These are phyloP conservation scores for Linnemannia exigua DNA, from an alignment of 192 early-diverging fungal genomes.

Conservation along the genomic window DNA sequence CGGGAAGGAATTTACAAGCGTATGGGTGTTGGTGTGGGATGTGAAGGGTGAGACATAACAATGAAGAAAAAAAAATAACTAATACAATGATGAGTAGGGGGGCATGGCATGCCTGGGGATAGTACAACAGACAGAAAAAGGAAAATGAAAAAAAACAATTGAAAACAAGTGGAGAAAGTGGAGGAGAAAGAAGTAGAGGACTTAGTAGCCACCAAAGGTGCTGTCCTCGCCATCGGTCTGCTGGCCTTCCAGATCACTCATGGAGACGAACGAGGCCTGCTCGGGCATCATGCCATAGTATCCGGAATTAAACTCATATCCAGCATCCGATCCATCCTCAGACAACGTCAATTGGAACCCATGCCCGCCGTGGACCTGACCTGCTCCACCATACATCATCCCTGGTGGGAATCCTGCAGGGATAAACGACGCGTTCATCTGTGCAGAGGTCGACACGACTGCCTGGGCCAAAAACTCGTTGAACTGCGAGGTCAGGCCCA, in stretches of 20 bases:
- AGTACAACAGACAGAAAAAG: neutral
- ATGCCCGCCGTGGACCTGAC: constrained; percentile 13
- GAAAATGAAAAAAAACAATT: neutral
- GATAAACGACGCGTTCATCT: constrained; percentile 22
- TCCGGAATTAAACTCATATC: constrained; percentile 41
- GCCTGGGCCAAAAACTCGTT: constrained; percentile 56
- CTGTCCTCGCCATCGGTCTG: constrained; percentile 56
- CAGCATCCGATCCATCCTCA: constrained; percentile 35
- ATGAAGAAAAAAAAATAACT: constrained; percentile 7
- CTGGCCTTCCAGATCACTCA: constrained; percentile 57
- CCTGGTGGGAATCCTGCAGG: constrained; percentile 24
- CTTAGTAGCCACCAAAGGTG: constrained; percentile 46
- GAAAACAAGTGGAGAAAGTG: neutral
- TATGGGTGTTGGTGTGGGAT: neutral
- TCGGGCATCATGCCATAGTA: constrained; percentile 57
- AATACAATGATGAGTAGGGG: constrained; percentile 17
- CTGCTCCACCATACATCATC: constrained; percentile 37
- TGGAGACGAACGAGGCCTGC: constrained; percentile 60
- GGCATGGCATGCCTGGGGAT: constrained; percentile 5
- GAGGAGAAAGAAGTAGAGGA: neutral
- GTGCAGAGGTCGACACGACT: constrained; percentile 41
- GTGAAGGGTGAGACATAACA: neutral
- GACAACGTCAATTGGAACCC: constrained; percentile 35
- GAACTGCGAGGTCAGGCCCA: constrained; percentile 56
- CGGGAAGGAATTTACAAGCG: neutral